phyloP scores from a whole-genome alignment of 257 asterid species.

The Solanum gandarillasii region DNA sequence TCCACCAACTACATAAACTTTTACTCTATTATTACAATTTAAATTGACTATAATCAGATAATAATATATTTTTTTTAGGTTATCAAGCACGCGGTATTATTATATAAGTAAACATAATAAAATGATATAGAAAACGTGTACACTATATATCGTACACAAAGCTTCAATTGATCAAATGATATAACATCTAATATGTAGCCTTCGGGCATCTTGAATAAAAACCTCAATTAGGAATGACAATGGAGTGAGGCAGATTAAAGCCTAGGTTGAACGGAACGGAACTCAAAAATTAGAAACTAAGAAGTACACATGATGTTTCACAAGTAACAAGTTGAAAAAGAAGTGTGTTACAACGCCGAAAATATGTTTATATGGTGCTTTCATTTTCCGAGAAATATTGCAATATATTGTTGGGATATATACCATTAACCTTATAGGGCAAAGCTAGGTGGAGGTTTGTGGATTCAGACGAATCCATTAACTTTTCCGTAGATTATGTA shows the following conservation, averaged over 20 bases:
- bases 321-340: no score
- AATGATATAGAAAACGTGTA: neutral
- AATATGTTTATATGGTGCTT: no score
- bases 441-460: no score
- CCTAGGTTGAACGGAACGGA: rapidly evolving
- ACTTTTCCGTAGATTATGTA: no score
- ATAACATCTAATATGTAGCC: neutral
- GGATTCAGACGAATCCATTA: no score
- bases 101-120: neutral
- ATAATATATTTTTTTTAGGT: neutral
- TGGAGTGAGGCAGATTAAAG: neutral
- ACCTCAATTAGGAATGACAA: neutral
- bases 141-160: no score
- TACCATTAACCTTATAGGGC: no score
- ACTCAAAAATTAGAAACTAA: neutral
- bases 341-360: neutral
- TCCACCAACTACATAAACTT: neutral
- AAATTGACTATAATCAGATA: neutral
- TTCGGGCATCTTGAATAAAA: neutral
- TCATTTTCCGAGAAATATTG: no score
- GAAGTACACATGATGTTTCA: neutral
- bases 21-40: neutral
- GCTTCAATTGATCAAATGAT: neutral
- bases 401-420: no score
- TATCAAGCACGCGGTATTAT: neutral